Evolutionary conservation across 441 rosid genomes (phyloP), one percentile per base, ranked within the genome.

Genomic region (Melastoma candidum): DNA sequence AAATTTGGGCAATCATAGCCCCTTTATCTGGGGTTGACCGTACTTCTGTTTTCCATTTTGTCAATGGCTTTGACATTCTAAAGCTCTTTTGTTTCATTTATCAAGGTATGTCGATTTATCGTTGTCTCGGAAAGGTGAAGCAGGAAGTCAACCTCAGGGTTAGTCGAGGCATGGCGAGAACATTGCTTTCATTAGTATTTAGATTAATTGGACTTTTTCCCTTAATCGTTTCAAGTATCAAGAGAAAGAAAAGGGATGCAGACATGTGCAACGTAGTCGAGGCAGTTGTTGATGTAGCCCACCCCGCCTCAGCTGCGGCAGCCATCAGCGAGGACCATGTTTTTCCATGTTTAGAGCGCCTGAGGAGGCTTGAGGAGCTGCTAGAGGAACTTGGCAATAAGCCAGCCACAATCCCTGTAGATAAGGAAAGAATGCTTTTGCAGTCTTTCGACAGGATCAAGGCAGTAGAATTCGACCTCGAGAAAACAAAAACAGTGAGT

Each of bases 361-460:
- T 93, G 49, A 71, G 78, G 79, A 70, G 72, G 59, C 75, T 88
- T 44, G 97, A 88, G 76, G 81, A 77, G 52, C 64, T 52, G 49
- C 68, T 78, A 0, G 84, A 81, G 54, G 90, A 93, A 39, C 77
- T 93, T 43, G 61, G 70, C 52, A 78, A 73, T 64, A 86, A 76
- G 65, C 95, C 92, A 22, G 71, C 81, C 26, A 77, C 50, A 41
- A 82, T 93, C 45, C 98, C 98, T 2, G 24, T 64, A 48, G 98
- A 84, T 66, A 88, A 93, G 72, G 98, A 88, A 65, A 77, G 72
- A 69, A 78, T 84, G 75, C 75, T 93, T 7, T 64, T 71, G 75
- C 84, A 93, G 54, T 88, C 95, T 63, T 68, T 88, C 27, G 95
- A 88, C 59, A 83, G 98, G 69, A 93, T 93, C 58, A 93, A 78